Evolutionary conservation across 495 filamentous ascomycete species (phyloP), one percentile per base, ranked within the genome.

Genomic region (Neurospora sublineolata): DNA sequence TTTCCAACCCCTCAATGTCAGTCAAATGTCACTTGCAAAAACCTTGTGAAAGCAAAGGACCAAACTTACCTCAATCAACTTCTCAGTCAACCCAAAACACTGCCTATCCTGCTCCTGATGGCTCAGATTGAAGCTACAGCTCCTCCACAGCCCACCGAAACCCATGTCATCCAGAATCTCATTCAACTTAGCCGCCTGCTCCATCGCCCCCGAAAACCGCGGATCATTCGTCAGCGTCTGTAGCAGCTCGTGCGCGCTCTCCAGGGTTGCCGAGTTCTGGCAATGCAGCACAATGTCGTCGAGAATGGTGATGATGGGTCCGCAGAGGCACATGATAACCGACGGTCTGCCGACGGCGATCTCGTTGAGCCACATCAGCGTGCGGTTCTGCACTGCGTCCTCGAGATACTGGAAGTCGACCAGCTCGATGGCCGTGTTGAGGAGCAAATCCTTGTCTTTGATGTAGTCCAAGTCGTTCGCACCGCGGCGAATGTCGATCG

Each of bases 391-490:
- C 70, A 86, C 79, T 20, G 82, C 77, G 38, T 87, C 85, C 39
- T 89, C 87, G 7, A 87, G 76, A 39, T 85, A 84, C 69, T 81
- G 84, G 75, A 89, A 88, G 75, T 89, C 86, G 2, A 88, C 83
- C 23, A 89, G 78, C 71, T 83, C 82, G 30, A 88, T 86, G 27
- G 85, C 86, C 14, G 82, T 85, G 74, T 86, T 87, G 12, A 88
- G 81, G 33, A 89, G 76, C 30, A 89, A 78, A 42, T 89, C 86
- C 71, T 86, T 86, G 73, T 89, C 86, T 67, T 82, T 83, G 38
- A 87, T 76, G 23, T 73, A 68, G 14, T 79, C 77, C 16, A 86
- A 69, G 58, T 87, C 83, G 42, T 82, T 79, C 37, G 83, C 72
- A 20, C 76, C 79, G 8, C 82, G 76, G 68, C 64, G 52, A 40